A percentile compares a stretch with the other conserved stretches of the same genome.
These are phyloP conservation scores for Ceratocystis huliohia DNA, from an alignment of 2,329 filamentous ascomycete genomes.

Conservation along the genomic window DNA sequence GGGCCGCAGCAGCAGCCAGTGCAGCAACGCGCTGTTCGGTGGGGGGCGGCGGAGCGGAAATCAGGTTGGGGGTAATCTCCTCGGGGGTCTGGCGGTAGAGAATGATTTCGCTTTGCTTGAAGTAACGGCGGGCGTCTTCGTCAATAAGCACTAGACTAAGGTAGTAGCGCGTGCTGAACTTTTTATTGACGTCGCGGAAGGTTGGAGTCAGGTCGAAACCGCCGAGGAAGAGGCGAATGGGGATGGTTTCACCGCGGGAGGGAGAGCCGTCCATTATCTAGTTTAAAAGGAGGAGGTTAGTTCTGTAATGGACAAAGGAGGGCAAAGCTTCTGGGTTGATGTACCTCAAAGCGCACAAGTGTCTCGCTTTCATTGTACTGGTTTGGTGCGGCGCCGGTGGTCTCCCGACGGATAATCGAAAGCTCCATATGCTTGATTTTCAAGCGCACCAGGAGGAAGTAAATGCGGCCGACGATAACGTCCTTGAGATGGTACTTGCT, in stretches of 20 bases:
- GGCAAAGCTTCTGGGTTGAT: slow-evolving; percentile 8
- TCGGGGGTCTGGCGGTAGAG: slow-evolving; percentile 73
- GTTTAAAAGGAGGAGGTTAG: not conserved
- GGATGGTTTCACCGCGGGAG: slow-evolving; percentile 85
- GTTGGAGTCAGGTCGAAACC: slow-evolving; percentile 96
- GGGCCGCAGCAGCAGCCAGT: slow-evolving; percentile 26
- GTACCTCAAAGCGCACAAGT: slow-evolving; percentile 83
- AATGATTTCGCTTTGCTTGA: slow-evolving; percentile 98
- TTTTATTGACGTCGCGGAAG: slow-evolving; percentile 99
- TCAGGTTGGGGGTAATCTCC: slow-evolving; percentile 20
- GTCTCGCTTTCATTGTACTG: slow-evolving; percentile 99
- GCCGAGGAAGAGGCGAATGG: slow-evolving; percentile 89
- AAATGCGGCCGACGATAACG: slow-evolving; percentile 96
- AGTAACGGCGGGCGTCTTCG: slow-evolving; percentile 93
- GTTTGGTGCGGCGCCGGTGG: slow-evolving; percentile 89
- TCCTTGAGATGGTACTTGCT: slow-evolving; percentile 98
- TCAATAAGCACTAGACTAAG: slow-evolving; percentile 91
- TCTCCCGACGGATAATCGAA: slow-evolving; percentile 92
- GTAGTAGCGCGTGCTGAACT: slow-evolving; percentile 97
- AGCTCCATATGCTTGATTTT: slow-evolving; percentile 99
- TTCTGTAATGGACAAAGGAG: too few relatives aligned
- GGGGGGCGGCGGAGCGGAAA: slow-evolving; percentile 28
- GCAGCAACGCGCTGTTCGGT: slow-evolving; percentile 35
- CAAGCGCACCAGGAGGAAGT: slow-evolving; percentile 88
- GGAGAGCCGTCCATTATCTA: slow-evolving; percentile 99